These are phyloP conservation scores for Entomortierella parvispora DNA, from an alignment of 192 early-diverging fungal genomes.

Conservation along the genomic window DNA sequence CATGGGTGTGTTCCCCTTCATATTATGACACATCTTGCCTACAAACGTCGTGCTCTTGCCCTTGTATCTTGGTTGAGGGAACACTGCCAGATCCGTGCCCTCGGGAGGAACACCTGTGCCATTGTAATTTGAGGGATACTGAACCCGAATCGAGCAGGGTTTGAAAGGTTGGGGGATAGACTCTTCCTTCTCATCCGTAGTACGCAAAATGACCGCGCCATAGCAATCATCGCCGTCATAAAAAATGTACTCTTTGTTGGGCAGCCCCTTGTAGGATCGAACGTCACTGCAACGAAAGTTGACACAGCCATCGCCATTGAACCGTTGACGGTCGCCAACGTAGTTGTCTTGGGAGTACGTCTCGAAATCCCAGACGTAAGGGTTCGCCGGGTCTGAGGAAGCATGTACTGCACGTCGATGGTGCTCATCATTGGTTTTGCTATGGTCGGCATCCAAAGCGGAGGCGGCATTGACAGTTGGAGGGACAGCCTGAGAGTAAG, in stretches of 20 bases:
- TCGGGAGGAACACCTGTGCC: constrained; percentile 2
- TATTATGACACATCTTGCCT: constrained; percentile 3
- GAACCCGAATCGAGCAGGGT: constrained; percentile 17
- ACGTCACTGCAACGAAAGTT: constrained; percentile 11
- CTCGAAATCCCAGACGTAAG: constrained; percentile 23
- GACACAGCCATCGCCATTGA: constrained; percentile 22
- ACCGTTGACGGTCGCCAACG: constrained; percentile 13
- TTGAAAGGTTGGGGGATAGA: constrained; percentile 10
- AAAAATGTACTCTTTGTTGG: constrained; percentile 23
- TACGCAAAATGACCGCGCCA: constrained; percentile 2
- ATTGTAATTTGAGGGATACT: constrained; percentile 3
- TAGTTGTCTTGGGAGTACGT: constrained; percentile 19
- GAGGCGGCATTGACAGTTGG: neutral
- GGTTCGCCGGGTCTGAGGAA: neutral
- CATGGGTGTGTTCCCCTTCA: constrained; percentile 2
- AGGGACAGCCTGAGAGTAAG: neutral
- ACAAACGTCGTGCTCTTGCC: neutral
- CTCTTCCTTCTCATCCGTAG: neutral
- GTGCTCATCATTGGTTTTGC: neutral
- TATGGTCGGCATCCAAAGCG: neutral
- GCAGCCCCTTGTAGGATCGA: constrained; percentile 11
- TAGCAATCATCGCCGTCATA: constrained; percentile 15
- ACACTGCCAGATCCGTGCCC: constrained; percentile 6
- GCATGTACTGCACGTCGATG: neutral
- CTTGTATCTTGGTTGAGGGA: constrained; percentile 10